phyloP scores from a whole-genome alignment of 2,329 filamentous ascomycete genomes.

The Penicillium sp. region DNA sequence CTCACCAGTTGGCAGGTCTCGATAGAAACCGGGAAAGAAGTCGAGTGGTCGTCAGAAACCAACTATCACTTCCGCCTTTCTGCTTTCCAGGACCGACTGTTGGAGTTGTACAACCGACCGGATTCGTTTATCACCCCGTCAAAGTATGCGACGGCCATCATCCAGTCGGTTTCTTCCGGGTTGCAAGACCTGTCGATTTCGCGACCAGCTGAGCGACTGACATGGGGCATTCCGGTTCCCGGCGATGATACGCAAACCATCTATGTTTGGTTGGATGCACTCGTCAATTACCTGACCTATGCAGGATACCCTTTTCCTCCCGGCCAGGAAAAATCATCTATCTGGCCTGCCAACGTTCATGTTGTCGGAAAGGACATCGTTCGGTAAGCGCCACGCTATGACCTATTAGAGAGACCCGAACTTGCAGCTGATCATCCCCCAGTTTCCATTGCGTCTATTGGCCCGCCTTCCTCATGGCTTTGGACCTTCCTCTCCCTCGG shows the following conservation, averaged over 20 bases:
- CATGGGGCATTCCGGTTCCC: constrained; percentile 88
- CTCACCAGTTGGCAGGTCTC: constrained; percentile 54
- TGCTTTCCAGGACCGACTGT: constrained; percentile 73
- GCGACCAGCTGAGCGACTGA: constrained; percentile 72
- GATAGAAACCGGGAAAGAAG: constrained; percentile 84
- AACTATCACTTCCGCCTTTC: constrained; percentile 96
- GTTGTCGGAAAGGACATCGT: constrained; percentile 96
- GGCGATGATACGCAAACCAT: constrained; percentile 84
- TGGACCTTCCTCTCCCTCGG: constrained; percentile 75
- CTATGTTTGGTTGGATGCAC: constrained; percentile 96
- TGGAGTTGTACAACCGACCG: constrained; percentile 77
- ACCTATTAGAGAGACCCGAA: background rate
- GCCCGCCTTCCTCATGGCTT: constrained; percentile 91
- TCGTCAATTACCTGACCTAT: constrained; percentile 90
- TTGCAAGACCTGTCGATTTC: constrained; percentile 89
- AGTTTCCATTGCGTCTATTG: constrained; percentile 96
- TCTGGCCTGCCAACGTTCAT: constrained; percentile 91
- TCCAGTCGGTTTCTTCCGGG: constrained; percentile 72
- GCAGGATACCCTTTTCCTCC: constrained; percentile 78
- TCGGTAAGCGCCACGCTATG: constrained; percentile 48
- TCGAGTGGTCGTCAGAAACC: constrained; percentile 89
- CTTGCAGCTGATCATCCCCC: constrained; percentile 20
- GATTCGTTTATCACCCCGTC: constrained; percentile 74
- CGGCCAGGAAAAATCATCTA: constrained; percentile 60
- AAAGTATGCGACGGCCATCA: constrained; percentile 74